Evolutionary conservation across 345 rosid species (phyloP).

Genomic region (Euclidium syriacum): DNA sequence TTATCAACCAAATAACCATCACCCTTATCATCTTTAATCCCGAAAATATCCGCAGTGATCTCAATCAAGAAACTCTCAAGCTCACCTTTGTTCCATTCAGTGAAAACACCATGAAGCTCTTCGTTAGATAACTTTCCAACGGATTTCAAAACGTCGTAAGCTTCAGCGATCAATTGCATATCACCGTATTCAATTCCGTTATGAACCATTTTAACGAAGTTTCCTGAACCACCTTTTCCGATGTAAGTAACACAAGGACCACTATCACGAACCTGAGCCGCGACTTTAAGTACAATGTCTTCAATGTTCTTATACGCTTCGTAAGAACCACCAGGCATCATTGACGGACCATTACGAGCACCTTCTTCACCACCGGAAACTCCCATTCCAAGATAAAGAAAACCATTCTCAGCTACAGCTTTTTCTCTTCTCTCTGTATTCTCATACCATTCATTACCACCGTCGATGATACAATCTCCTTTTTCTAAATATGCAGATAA

Average conservation of each 20-base stretch:
- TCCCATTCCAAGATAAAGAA: constrained; percentile 95
- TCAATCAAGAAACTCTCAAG: constrained; percentile 91
- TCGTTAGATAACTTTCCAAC: constrained; percentile 87
- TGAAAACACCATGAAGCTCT: constrained; percentile 61
- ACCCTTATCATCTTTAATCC: constrained; percentile 76
- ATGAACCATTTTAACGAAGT: constrained; percentile 95
- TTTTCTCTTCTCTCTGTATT: constrained; percentile 92
- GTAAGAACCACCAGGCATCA: constrained; percentile 96
- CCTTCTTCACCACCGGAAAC: constrained; percentile 99
- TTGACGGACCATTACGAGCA: constrained; percentile 82
- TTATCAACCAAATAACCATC: constrained; percentile 89
- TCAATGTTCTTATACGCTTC: constrained; percentile 83
- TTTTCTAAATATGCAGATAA: constrained; percentile 80
- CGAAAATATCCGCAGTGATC: constrained; percentile 89
- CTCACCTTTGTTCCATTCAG: constrained; percentile 94
- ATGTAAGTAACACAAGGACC: constrained; percentile 93
- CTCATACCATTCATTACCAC: constrained; percentile 98
- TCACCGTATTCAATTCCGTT: constrained; percentile 97
- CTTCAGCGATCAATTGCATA: constrained; percentile 95
- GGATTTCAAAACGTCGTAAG: constrained; percentile 82
- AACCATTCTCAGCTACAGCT: constrained; percentile 58
- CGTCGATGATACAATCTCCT: constrained; percentile 94
- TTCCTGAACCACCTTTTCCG: constrained; percentile 91
- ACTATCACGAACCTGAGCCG: constrained; percentile 90
- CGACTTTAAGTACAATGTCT: constrained; percentile 87